A percentile compares a stretch with the other conserved stretches of the same genome.
phyloP scores from a whole-genome alignment of 2,329 filamentous ascomycete species.

The Apiospora arundinis region DNA sequence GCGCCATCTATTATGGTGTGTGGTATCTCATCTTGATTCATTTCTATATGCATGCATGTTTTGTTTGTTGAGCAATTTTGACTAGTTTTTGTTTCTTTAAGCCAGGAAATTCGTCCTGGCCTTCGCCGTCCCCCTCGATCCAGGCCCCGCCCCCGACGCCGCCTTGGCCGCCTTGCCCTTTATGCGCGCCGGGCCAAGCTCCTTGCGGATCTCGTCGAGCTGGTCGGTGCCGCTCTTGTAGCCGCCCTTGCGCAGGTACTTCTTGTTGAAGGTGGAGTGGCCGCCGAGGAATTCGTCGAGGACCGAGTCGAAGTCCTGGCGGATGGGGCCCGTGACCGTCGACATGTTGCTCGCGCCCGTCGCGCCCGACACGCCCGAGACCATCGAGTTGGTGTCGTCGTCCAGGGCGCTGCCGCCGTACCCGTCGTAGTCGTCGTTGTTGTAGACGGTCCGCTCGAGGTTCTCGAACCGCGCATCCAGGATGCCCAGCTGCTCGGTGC shows the following conservation, averaged over 20 bases:
- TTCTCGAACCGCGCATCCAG: slow-evolving; percentile 92
- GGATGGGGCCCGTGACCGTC: slow-evolving; percentile 70
- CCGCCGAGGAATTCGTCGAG: slow-evolving; percentile 90
- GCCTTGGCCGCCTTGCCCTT: slow-evolving; percentile 31
- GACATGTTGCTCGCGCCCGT: slow-evolving; percentile 48
- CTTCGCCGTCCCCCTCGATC: slow-evolving; percentile 24
- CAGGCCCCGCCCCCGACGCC: slow-evolving; percentile 23
- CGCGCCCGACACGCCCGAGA: slow-evolving; percentile 59
- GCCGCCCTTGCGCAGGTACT: slow-evolving; percentile 78
- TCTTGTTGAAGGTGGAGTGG: slow-evolving; percentile 75
- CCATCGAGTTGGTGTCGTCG: slow-evolving; percentile 62
- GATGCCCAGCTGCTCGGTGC: slow-evolving; percentile 85
- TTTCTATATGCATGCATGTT: neutral
- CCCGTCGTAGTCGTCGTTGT: slow-evolving; percentile 54
- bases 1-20: no score
- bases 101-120: slow-evolving; percentile 7
- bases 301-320: slow-evolving; percentile 84
- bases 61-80: neutral
- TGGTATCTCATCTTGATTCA: neutral
- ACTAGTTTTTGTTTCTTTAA: neutral
- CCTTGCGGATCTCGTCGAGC: slow-evolving; percentile 85
- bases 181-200: slow-evolving; percentile 78
- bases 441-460: slow-evolving; percentile 72
- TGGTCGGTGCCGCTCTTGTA: slow-evolving; percentile 84
- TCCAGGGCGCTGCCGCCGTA: slow-evolving; percentile 54